Percentiles rank a stretch among this genome's conserved stretches.
Evolutionary conservation across 768 basidiomycete genomes (phyloP).

Genomic region (Russula lepida): DNA sequence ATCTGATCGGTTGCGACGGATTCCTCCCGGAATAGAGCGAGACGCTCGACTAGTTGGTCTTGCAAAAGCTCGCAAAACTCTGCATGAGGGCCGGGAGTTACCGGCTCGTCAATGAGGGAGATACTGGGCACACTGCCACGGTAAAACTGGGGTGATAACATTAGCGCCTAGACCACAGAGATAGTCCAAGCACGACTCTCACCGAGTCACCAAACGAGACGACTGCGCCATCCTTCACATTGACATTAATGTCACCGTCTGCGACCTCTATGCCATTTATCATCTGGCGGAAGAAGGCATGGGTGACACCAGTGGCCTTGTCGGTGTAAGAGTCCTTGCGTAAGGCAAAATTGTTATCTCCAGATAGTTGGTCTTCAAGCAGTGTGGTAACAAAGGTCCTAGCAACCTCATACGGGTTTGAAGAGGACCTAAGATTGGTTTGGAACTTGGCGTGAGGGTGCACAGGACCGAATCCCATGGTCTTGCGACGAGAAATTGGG

Average conservation of each 20-base stretch:
- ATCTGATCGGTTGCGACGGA: constrained; percentile 23
- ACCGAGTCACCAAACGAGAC: constrained; percentile 17
- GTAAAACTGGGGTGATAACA: constrained; percentile 51
- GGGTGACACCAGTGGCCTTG: constrained; percentile 73
- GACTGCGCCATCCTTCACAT: constrained; percentile 40
- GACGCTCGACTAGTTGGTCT: constrained; percentile 30
- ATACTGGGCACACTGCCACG: constrained; percentile 43
- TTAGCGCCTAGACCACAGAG: not conserved
- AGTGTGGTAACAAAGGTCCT: constrained; percentile 49
- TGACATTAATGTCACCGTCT: constrained; percentile 90
- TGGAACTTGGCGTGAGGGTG: constrained; percentile 65
- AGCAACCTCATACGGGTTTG: constrained; percentile 56
- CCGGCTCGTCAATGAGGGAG: constrained; percentile 25
- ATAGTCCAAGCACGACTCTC: not conserved
- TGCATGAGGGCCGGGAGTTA: constrained; percentile 34
- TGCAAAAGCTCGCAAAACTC: constrained; percentile 44
- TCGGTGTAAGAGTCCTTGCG: constrained; percentile 86
- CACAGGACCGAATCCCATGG: constrained; percentile 80
- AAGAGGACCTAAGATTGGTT: constrained; percentile 36
- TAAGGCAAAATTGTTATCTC: constrained; percentile 43
- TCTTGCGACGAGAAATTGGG: constrained; percentile 56
- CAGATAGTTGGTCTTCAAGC: constrained; percentile 32
- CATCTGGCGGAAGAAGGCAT: constrained; percentile 81
- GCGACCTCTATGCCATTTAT: constrained; percentile 81
- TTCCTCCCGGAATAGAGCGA: constrained; percentile 24